Evolutionary conservation across 768 basidiomycete species (phyloP), one percentile per base, ranked within the genome.

Genomic region (Antrodiella citrinella): DNA sequence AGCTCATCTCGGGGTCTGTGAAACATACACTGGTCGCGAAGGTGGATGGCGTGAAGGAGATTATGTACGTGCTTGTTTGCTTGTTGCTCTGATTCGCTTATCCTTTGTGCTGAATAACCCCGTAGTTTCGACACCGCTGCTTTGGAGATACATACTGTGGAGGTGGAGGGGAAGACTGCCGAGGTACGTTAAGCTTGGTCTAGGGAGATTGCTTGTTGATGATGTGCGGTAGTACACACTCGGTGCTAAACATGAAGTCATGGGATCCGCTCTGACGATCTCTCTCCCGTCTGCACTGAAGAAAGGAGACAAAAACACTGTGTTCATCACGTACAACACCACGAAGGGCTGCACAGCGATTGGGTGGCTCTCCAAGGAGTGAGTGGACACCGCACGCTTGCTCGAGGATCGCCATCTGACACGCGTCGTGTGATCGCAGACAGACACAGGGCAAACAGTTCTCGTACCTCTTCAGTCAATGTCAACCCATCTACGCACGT

Each of bases 381-480:
- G 63, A 40, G 73, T 41, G 44, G 1, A 9, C 19, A 38, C 11
- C 18, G 11, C 43, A 13, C 25, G 10, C 10, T 23, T 44, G 22
- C 5, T 11, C 41, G 10, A 23, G 9, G 25, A 42, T 4, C 5
- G n/a, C n/a, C 19, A n/a, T 13, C 4, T 11, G 4, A 24, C 13
- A 10, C 35, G 10, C 18, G 7, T 26, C 42, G 21, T 18, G 24
- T 26, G 22, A 9, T 22, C 7, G 9, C 18, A 89, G 88, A 51
- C 84, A 91, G 67, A 96, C 92, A 0, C 87, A 89, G 52, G 91
- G 91, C 5, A 91, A 91, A 56, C 69, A 71, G 18, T 86, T 87
- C 62, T 84, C 90, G 0, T 96, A 86, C 67, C 66, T 97, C 13
- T 97, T 93, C 71, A 91, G 89, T 52, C 94, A 96, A 59, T 90